Conservation (phyloP, 345 rosid species). For the Hibiscus tridactylites region DNA sequence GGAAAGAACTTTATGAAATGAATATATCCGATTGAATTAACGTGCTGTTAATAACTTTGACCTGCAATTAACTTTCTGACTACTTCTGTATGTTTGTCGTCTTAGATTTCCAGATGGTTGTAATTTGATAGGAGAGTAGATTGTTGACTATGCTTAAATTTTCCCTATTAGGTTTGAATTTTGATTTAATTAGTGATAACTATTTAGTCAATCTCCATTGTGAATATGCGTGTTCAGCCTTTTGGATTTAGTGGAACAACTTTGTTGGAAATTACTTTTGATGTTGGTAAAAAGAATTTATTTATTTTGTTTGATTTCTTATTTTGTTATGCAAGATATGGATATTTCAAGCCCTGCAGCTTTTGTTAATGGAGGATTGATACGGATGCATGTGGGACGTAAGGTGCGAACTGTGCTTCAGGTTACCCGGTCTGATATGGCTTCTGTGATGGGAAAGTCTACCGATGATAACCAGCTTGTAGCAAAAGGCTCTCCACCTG, state of each 20-base stretch:
- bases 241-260: background rate
- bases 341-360: slow-evolving; percentile 78
- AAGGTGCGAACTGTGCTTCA: slow-evolving; percentile 61
- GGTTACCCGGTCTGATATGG: slow-evolving; percentile 45
- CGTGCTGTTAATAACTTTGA: no score
- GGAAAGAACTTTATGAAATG: background rate
- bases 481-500: slow-evolving; percentile 46
- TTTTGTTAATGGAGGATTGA: slow-evolving; percentile 64
- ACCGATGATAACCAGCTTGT: slow-evolving; percentile 57
- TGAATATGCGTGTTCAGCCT: background rate
- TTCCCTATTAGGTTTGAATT: no score
- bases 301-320: background rate
- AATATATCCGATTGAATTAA: background rate
- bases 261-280: background rate
- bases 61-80: background rate
- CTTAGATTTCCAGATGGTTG: background rate
- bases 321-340: slow-evolving; percentile 27
- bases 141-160: background rate
- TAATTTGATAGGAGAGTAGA: background rate
- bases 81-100: background rate
- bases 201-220: background rate
- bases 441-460: slow-evolving; percentile 53
- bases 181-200: background rate
- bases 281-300: background rate
- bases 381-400: slow-evolving; percentile 50